A percentile compares a stretch with the other conserved stretches of the same genome.
Conservation (phyloP, 2,329 filamentous ascomycete species). For the Alternaria consortialis region DNA sequence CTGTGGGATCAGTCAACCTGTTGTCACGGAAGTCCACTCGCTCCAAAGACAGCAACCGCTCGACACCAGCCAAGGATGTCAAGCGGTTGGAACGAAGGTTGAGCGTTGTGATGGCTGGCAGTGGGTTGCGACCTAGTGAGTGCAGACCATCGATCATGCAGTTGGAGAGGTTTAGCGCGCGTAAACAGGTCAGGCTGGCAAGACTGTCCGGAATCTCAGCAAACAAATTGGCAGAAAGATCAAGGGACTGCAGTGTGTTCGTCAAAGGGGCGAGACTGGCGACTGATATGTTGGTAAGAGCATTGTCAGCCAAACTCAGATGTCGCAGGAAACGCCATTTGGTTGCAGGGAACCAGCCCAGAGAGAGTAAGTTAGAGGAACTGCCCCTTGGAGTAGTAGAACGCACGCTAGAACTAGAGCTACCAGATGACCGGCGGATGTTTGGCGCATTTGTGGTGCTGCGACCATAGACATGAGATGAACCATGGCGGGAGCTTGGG, state of each 20-base stretch:
- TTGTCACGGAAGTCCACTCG: slow-evolving; percentile 93
- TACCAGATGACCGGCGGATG: slow-evolving; percentile 87
- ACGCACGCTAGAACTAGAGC: slow-evolving; percentile 80
- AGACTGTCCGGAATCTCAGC: slow-evolving; percentile 93
- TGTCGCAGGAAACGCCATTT: slow-evolving; percentile 97
- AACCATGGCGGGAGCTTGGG: slow-evolving; percentile 75
- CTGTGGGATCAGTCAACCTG: slow-evolving; percentile 85
- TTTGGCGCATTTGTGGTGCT: slow-evolving; percentile 64
- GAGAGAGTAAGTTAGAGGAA: slow-evolving; percentile 77
- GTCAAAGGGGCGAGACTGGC: slow-evolving; percentile 82
- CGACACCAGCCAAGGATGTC: slow-evolving; percentile 85
- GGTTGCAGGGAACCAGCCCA: slow-evolving; percentile 77
- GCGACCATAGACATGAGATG: slow-evolving; percentile 70
- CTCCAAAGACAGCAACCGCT: slow-evolving; percentile 87
- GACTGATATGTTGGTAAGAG: slow-evolving; percentile 79
- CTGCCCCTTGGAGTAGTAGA: slow-evolving; percentile 69
- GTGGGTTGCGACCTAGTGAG: slow-evolving; percentile 82
- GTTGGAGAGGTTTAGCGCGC: slow-evolving; percentile 90
- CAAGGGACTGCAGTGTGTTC: slow-evolving; percentile 88
- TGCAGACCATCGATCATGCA: slow-evolving; percentile 98
- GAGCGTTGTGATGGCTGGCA: slow-evolving; percentile 91
- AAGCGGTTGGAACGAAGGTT: slow-evolving; percentile 91
- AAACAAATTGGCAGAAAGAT: slow-evolving; percentile 92
- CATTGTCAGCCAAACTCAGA: slow-evolving; percentile 90
- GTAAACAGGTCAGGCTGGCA: slow-evolving; percentile 83